Evolutionary conservation across 2,329 filamentous ascomycete species (phyloP).

Genomic region (Teratosphaeria destructans): DNA sequence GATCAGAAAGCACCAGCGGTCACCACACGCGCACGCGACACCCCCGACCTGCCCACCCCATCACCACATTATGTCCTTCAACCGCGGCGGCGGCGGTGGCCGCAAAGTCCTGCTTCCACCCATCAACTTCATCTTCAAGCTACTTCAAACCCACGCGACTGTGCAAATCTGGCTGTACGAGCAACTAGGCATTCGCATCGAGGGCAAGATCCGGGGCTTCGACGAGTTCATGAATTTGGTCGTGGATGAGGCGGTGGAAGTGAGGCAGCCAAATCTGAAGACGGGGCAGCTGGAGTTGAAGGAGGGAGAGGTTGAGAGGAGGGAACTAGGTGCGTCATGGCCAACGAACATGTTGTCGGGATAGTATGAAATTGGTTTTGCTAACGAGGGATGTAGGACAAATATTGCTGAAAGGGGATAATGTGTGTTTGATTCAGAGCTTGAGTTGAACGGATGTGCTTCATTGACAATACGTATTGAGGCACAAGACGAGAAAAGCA

Average conservation of each 20-base stretch:
- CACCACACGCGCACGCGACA: not conserved
- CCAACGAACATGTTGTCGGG: not conserved
- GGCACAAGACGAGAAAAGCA: not conserved
- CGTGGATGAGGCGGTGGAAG: constrained; percentile 88
- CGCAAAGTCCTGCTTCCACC: constrained; percentile 61
- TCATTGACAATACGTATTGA: not conserved
- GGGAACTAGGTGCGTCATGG: constrained; percentile 56
- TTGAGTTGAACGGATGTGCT: constrained; percentile 7
- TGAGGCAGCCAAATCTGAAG: constrained; percentile 67
- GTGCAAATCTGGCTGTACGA: constrained; percentile 97
- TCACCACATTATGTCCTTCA: not conserved
- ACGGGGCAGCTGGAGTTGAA: constrained; percentile 39
- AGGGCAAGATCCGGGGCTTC: constrained; percentile 93
- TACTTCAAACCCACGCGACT: constrained; percentile 71
- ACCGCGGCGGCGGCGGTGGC: constrained; percentile 36
- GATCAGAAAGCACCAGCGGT: not conserved
- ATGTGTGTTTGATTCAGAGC: constrained; percentile 65
- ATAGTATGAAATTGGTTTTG: not conserved
- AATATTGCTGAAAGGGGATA: constrained; percentile 80
- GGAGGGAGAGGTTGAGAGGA: constrained; percentile 62
- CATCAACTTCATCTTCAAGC: constrained; percentile 89
- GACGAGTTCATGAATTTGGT: constrained; percentile 99
- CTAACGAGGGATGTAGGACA: constrained; percentile 46
- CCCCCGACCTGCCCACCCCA: not conserved
- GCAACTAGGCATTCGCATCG: constrained; percentile 85